Evolutionary conservation across 2,329 filamentous ascomycete genomes (phyloP).

Genomic region (Nemania sp.): DNA sequence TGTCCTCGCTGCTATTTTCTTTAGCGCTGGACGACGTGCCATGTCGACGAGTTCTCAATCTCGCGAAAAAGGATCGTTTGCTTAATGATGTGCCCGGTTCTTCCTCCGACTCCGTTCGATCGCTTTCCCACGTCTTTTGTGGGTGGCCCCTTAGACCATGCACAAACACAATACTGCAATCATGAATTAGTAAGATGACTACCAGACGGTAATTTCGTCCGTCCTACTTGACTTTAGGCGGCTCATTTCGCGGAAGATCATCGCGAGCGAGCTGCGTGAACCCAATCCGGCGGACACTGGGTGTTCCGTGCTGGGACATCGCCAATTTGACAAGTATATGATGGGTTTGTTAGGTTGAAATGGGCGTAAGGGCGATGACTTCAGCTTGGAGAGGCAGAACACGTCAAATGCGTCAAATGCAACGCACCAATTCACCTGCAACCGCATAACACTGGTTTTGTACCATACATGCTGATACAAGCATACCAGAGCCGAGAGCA

Average conservation of each 20-base stretch:
- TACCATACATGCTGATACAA: no score
- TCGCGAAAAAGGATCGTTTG: background rate
- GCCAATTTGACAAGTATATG: no score
- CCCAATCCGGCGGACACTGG: conserved; percentile 4
- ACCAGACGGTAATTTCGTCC: background rate
- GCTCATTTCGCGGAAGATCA: background rate
- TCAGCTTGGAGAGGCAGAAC: no score
- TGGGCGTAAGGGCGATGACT: no score
- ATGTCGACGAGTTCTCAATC: background rate
- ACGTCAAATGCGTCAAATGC: no score
- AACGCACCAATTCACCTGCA: no score
- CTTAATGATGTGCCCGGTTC: background rate
- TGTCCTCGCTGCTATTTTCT: background rate
- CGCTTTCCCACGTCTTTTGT: conserved; percentile 1
- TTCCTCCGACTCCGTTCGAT: background rate
- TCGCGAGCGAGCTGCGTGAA: conserved; percentile 7
- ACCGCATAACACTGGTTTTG: no score
- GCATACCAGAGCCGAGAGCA: no score
- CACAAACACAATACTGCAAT: conserved; percentile 4
- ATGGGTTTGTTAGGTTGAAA: no score
- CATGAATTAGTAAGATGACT: background rate
- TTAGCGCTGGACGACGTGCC: background rate
- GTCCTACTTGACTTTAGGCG: conserved; percentile 11
- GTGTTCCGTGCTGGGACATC: conserved; percentile 1
- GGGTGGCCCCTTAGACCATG: conserved; percentile 11